Conservation (phyloP, 2,329 filamentous ascomycete genomes). For the Nothophaeocryptopus gaeumannii region DNA sequence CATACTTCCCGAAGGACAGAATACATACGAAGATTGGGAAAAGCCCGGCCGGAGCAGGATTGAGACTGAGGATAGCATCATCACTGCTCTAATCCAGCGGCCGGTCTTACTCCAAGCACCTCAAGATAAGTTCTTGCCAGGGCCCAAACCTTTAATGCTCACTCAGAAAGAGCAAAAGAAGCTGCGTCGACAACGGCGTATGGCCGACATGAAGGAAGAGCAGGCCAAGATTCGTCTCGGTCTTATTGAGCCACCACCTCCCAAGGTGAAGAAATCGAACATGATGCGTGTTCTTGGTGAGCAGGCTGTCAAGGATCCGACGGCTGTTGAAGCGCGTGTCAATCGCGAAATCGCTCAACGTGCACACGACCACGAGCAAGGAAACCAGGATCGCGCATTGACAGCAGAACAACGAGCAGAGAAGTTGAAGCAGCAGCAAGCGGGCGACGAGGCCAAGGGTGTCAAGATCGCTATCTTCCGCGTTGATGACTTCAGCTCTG, state of each 20-base stretch:
- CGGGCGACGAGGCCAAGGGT: constrained; percentile 82
- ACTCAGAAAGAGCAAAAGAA: constrained; percentile 91
- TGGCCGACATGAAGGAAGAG: constrained; percentile 90
- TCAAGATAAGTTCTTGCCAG: constrained; percentile 76
- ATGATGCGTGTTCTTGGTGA: constrained; percentile 96
- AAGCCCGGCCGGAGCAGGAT: constrained; percentile 69
- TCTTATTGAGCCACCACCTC: constrained; percentile 81
- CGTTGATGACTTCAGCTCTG: constrained; percentile 84
- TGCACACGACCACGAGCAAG: constrained; percentile 69
- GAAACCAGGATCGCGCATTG: constrained; percentile 82
- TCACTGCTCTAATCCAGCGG: constrained; percentile 89
- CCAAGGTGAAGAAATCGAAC: constrained; percentile 96
- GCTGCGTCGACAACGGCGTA: constrained; percentile 80
- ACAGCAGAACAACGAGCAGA: constrained; percentile 83
- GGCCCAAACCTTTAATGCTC: constrained; percentile 85
- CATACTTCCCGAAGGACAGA: constrained; percentile 66
- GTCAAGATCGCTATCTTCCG: constrained; percentile 85
- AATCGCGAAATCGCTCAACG: constrained; percentile 90
- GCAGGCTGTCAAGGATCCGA: constrained; percentile 90
- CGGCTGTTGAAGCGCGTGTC: constrained; percentile 90
- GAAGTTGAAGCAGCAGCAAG: constrained; percentile 78
- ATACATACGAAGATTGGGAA: constrained; percentile 62
- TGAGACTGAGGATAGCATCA: constrained; percentile 73
- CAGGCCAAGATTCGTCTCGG: constrained; percentile 94
- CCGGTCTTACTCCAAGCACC: constrained; percentile 87